Evolutionary conservation across 495 filamentous ascomycete genomes (phyloP).

Genomic region (Apodospora peruviana): DNA sequence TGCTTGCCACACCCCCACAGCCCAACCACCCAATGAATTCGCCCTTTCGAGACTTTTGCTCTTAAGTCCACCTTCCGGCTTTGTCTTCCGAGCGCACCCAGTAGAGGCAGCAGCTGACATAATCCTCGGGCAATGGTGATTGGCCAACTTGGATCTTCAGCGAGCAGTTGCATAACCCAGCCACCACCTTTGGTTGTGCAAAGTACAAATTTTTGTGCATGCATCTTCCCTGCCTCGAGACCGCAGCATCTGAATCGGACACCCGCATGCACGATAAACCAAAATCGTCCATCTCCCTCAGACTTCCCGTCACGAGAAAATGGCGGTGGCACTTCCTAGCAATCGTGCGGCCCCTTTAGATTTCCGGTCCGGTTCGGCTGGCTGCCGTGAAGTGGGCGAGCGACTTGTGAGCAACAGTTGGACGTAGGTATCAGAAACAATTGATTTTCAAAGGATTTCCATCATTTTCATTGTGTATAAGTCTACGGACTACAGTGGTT

Average conservation of each 20-base stretch:
- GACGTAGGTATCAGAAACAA: too few species aligned
- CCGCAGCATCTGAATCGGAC: background rate
- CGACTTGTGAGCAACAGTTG: too few species aligned
- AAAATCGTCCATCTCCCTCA: background rate
- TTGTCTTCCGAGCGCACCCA: background rate
- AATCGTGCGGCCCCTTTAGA: too few species aligned
- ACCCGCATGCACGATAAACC: too few species aligned
- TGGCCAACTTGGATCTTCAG: constrained; percentile 2
- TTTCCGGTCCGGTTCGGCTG: too few species aligned
- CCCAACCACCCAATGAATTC: background rate
- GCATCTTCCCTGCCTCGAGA: background rate
- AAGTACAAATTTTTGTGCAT: constrained; percentile 9
- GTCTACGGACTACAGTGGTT: too few species aligned
- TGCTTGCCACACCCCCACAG: background rate
- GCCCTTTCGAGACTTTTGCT: background rate
- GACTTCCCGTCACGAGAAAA: too few species aligned
- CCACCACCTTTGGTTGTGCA: constrained; percentile 11
- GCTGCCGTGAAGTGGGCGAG: too few species aligned
- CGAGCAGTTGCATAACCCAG: constrained; percentile 8
- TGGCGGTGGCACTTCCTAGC: too few species aligned
- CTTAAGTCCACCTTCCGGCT: background rate
- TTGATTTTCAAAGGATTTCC: too few species aligned
- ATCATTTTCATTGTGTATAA: too few species aligned
- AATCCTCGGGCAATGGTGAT: constrained; percentile 3
- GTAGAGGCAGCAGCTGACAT: constrained; percentile 13